Conservation (phyloP, 345 rosid genomes). For the Draba incana region DNA sequence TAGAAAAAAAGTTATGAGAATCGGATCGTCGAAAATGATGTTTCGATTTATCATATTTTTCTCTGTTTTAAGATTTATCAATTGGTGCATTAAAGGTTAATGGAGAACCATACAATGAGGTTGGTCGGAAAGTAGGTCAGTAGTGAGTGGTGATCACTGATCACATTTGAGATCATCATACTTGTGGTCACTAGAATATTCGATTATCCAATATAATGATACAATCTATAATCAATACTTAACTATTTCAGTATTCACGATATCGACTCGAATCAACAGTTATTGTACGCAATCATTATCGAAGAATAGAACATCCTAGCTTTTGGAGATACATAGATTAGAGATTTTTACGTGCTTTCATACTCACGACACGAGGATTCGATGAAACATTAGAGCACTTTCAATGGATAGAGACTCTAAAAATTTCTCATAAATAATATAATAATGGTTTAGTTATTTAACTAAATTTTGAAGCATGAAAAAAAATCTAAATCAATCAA, state of each 20-base stretch:
- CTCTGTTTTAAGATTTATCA: background rate
- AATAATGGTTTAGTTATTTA: too few relatives aligned
- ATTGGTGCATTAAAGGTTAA: conserved; percentile 10
- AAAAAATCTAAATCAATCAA: too few relatives aligned
- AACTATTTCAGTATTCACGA: background rate
- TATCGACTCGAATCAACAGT: background rate
- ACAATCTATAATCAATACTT: background rate
- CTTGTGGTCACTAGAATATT: conserved; percentile 19
- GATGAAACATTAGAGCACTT: too few relatives aligned
- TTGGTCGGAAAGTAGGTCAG: conserved; percentile 40
- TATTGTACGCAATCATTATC: too few relatives aligned
- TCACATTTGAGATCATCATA: background rate
- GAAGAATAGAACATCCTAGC: too few relatives aligned
- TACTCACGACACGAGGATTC: too few relatives aligned
- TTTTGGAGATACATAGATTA: too few relatives aligned
- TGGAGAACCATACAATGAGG: conserved; percentile 32
- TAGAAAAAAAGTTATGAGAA: background rate
- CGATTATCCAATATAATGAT: background rate
- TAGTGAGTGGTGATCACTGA: conserved; percentile 29
- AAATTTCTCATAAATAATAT: too few relatives aligned
- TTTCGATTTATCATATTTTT: background rate
- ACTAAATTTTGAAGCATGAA: too few relatives aligned
- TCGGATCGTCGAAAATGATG: background rate
- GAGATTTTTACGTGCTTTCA: too few relatives aligned
- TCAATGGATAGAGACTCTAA: too few relatives aligned